Conservation (phyloP, 164 flowering plant species). For the Stephania cephalantha region DNA sequence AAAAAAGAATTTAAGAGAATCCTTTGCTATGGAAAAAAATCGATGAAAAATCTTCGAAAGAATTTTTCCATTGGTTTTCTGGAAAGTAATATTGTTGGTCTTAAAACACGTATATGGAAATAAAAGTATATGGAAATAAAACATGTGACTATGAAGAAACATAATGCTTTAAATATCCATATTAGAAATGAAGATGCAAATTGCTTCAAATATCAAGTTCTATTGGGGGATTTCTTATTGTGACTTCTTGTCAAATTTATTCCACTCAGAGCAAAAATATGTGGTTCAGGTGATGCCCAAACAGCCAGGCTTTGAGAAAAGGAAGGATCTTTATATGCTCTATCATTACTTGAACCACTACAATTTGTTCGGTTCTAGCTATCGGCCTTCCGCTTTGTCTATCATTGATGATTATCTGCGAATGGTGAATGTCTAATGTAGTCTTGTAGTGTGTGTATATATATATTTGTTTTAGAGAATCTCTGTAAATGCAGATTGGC, state of each 20-base stretch:
- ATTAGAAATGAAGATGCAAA: not conserved
- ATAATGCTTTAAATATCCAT: not conserved
- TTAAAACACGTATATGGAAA: too few species aligned
- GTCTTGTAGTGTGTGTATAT: not conserved
- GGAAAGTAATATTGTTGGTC: too few species aligned
- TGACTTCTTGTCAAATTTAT: not conserved
- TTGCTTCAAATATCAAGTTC: not conserved
- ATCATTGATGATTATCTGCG: conserved; percentile 79
- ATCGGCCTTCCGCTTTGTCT: conserved; percentile 87
- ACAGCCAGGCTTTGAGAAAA: conserved; percentile 79
- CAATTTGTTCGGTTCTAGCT: conserved; percentile 89
- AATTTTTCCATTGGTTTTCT: too few species aligned
- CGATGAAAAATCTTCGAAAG: too few species aligned
- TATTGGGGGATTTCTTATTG: not conserved
- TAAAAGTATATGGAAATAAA: too few species aligned
- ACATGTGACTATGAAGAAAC: too few species aligned
- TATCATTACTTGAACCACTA: conserved; percentile 97
- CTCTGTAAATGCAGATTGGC: not conserved
- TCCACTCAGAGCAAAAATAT: not conserved
- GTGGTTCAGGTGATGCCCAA: conserved; percentile 82
- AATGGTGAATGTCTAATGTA: conserved; percentile 40
- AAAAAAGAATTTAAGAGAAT: too few species aligned
- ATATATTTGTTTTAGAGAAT: not conserved
- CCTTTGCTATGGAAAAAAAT: too few species aligned
- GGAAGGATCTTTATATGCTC: conserved; percentile 79